Conservation (phyloP, 2,329 filamentous ascomycete genomes). For the Monilinia polystroma region DNA sequence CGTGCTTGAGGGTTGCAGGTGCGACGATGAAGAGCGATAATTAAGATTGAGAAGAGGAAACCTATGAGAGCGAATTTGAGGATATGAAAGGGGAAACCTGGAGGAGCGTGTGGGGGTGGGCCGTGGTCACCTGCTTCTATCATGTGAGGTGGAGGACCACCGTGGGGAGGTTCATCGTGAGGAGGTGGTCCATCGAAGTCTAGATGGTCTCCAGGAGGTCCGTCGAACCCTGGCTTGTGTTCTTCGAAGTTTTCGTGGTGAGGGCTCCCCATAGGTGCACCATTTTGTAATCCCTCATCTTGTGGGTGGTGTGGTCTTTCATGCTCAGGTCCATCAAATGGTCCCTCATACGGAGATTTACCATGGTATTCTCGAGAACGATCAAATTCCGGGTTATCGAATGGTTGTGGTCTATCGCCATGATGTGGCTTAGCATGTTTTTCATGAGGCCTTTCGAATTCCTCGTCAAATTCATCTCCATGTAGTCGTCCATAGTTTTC, state of each 20-base stretch:
- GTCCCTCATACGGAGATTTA: background rate
- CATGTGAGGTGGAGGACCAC: background rate
- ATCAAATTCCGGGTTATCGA: background rate
- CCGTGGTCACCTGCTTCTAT: background rate
- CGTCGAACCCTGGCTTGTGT: background rate
- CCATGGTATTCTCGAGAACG: background rate
- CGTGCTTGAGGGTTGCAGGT: constrained; percentile 26
- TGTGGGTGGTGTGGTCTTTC: background rate
- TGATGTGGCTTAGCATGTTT: constrained; percentile 5
- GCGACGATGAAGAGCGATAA: constrained; percentile 31
- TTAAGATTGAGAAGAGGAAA: constrained; percentile 33
- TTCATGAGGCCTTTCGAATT: background rate
- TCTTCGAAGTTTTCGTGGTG: background rate
- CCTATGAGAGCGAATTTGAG: constrained; percentile 32
- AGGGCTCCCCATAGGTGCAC: background rate
- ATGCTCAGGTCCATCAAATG: constrained; percentile 2
- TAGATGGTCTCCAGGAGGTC: too few relatives aligned
- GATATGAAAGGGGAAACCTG: constrained; percentile 24
- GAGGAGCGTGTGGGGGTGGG: constrained; percentile 2
- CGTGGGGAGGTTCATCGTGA: background rate
- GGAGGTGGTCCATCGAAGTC: background rate
- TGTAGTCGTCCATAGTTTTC: constrained; percentile 11
- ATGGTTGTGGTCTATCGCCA: background rate
- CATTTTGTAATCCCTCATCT: background rate
- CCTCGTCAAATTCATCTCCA: background rate